A percentile compares a stretch with the other conserved stretches of the same genome.
Evolutionary conservation across 208 protist species (phyloP).

Genomic region (Leishmania gerbilli): DNA sequence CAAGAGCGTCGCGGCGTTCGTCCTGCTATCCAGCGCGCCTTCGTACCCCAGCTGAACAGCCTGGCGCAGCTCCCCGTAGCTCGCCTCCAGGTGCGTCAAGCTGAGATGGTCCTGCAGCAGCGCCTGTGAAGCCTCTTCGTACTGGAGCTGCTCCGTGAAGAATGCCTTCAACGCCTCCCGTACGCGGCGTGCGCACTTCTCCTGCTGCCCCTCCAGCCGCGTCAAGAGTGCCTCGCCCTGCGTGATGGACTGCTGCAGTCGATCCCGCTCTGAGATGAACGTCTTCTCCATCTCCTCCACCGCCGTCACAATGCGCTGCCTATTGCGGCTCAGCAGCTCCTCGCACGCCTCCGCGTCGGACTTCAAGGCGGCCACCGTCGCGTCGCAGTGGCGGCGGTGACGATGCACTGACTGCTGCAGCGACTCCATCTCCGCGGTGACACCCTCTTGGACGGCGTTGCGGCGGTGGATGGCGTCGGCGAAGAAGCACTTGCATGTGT

Average conservation of each 20-base stretch:
- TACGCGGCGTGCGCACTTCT: conserved; percentile 71
- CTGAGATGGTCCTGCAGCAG: conserved; percentile 53
- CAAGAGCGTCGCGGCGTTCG: conserved; percentile 28
- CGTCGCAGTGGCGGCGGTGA: conserved; percentile 20
- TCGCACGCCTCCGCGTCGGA: conserved; percentile 41
- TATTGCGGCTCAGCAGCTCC: conserved; percentile 33
- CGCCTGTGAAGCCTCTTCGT: conserved; percentile 61
- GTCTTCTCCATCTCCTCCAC: conserved; percentile 40
- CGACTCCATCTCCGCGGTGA: conserved; percentile 7
- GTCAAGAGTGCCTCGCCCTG: conserved; percentile 34
- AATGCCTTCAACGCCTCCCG: conserved; percentile 76
- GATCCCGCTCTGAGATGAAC: conserved; percentile 31
- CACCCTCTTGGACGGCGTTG: conserved; percentile 8
- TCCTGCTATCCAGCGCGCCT: conserved; percentile 28
- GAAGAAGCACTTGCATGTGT: conserved; percentile 41
- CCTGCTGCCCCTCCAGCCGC: conserved; percentile 59
- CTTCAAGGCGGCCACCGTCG: conserved; percentile 39
- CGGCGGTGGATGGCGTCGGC: conserved; percentile 10
- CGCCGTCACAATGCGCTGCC: conserved; percentile 21
- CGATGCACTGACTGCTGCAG: conserved; percentile 30
- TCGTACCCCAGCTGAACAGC: conserved; percentile 39
- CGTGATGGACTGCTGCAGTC: conserved; percentile 39
- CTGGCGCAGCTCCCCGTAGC: conserved; percentile 52
- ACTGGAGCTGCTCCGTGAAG: conserved; percentile 71
- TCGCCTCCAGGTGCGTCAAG: conserved; percentile 60